Percentiles rank a stretch among this genome's conserved stretches.
These are phyloP conservation scores for Nemania bipapillata DNA, from an alignment of 2,329 filamentous ascomycete genomes.

Conservation along the genomic window DNA sequence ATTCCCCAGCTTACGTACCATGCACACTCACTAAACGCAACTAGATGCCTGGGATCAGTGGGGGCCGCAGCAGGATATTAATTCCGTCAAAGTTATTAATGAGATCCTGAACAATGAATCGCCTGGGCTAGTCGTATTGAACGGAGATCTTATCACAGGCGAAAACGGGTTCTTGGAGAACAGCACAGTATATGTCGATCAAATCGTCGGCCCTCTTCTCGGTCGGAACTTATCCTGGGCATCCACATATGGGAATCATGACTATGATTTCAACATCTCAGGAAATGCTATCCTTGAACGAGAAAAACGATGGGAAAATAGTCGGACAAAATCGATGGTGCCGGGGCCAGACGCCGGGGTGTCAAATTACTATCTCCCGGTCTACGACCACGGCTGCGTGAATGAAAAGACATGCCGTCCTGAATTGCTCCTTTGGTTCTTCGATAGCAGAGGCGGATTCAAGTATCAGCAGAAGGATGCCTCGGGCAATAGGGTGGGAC, in stretches of 20 bases:
- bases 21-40: slow-evolving; percentile 5
- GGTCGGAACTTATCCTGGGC: slow-evolving; percentile 68
- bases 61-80: slow-evolving; percentile 65
- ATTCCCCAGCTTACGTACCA: not conserved
- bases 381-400: slow-evolving; percentile 55
- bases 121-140: slow-evolving; percentile 72
- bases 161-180: slow-evolving; percentile 69
- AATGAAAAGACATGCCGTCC: slow-evolving; percentile 51
- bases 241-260: slow-evolving; percentile 78
- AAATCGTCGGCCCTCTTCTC: slow-evolving; percentile 68
- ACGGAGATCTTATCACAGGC: slow-evolving; percentile 77
- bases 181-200: slow-evolving; percentile 67
- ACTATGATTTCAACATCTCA: slow-evolving; percentile 68
- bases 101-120: slow-evolving; percentile 66
- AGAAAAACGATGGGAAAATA: slow-evolving; percentile 55
- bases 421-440: slow-evolving; percentile 73
- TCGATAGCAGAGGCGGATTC: slow-evolving; percentile 71
- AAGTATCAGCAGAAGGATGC: slow-evolving; percentile 57
- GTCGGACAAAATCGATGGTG: slow-evolving; percentile 57
- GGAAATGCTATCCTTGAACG: slow-evolving; percentile 57
- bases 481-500: slow-evolving; percentile 48
- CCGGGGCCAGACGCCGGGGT: slow-evolving; percentile 52
- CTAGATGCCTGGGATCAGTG: slow-evolving; percentile 59
- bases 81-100: slow-evolving; percentile 67
- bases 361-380: slow-evolving; percentile 62